Conservation (phyloP, 495 filamentous ascomycete species). For the Penicillium riverlandense region DNA sequence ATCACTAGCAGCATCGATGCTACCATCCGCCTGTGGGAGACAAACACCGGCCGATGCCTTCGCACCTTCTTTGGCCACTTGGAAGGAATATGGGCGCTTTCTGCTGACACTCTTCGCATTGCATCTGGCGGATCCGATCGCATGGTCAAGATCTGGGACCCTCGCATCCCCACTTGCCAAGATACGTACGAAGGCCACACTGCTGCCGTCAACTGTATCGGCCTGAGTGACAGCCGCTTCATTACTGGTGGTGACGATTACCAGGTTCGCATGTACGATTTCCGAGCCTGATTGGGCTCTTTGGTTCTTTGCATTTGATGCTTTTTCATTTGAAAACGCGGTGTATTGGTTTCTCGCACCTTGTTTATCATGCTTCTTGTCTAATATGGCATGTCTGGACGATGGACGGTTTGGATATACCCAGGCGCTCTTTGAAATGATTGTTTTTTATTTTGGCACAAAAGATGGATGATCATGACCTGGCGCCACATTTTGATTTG, state of each 20-base stretch:
- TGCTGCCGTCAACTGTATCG: constrained; percentile 87
- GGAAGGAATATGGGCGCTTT: constrained; percentile 92
- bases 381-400: too few species aligned
- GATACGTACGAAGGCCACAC: constrained; percentile 84
- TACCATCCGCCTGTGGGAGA: constrained; percentile 91
- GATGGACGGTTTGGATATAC: too few species aligned
- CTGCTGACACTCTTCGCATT: constrained; percentile 81
- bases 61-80: constrained; percentile 95
- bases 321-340: too few species aligned
- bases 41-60: constrained; percentile 68
- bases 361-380: neutral
- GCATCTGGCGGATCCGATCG: constrained; percentile 87
- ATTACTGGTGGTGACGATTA: constrained; percentile 89
- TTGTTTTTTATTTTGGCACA: too few species aligned
- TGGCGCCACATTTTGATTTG: too few species aligned
- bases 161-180: constrained; percentile 82
- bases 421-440: too few species aligned
- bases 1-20: constrained; percentile 84
- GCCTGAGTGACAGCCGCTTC: constrained; percentile 79
- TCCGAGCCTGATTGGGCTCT: constrained; percentile 43
- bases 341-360: neutral
- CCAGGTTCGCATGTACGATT: constrained; percentile 81
- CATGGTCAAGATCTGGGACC: constrained; percentile 97
- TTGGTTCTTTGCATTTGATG: neutral
- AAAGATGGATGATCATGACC: too few species aligned